Conservation (phyloP, 306 rosid genomes). For the Lupinus albus region DNA sequence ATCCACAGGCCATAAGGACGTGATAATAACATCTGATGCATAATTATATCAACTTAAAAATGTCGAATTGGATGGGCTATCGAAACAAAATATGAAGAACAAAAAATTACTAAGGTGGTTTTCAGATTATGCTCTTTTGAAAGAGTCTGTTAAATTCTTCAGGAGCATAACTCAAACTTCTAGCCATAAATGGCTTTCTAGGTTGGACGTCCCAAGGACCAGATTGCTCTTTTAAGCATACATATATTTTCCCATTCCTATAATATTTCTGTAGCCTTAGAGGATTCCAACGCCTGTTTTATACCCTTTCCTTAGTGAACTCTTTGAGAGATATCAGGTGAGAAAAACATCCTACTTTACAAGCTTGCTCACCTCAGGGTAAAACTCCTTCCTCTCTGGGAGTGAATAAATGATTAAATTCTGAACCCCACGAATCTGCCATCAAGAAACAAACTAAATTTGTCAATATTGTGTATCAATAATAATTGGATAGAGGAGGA, state of each 20-base stretch:
- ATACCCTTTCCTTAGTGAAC: slow-evolving; percentile 3
- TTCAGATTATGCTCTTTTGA: not conserved
- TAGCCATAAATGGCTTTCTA: slow-evolving; percentile 14
- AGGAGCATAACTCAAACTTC: slow-evolving; percentile 25
- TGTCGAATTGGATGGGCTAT: slow-evolving; percentile 12
- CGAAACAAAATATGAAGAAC: slow-evolving; percentile 19
- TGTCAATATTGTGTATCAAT: slow-evolving; percentile 28
- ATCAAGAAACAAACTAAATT: slow-evolving; percentile 34
- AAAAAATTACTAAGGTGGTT: not conserved
- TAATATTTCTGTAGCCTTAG: not conserved
- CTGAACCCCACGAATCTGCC: slow-evolving; percentile 82
- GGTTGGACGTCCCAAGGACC: not conserved
- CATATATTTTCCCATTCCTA: not conserved
- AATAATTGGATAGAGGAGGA: slow-evolving; percentile 4
- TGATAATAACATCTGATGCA: slow-evolving; percentile 7
- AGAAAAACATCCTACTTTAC: slow-evolving; percentile 22
- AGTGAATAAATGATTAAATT: slow-evolving; percentile 76
- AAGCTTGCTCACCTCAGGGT: slow-evolving; percentile 74
- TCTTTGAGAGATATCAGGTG: not conserved
- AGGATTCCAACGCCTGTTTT: not conserved
- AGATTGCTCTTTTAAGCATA: not conserved
- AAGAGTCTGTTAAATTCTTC: not conserved
- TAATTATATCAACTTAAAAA: slow-evolving; percentile 4
- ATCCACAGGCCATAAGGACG: not conserved
- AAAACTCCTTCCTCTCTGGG: slow-evolving; percentile 90